Evolutionary conservation across 805 yeast genomes (phyloP), one percentile per base, ranked within the genome.

Genomic region (Cephaloascus albidus): DNA sequence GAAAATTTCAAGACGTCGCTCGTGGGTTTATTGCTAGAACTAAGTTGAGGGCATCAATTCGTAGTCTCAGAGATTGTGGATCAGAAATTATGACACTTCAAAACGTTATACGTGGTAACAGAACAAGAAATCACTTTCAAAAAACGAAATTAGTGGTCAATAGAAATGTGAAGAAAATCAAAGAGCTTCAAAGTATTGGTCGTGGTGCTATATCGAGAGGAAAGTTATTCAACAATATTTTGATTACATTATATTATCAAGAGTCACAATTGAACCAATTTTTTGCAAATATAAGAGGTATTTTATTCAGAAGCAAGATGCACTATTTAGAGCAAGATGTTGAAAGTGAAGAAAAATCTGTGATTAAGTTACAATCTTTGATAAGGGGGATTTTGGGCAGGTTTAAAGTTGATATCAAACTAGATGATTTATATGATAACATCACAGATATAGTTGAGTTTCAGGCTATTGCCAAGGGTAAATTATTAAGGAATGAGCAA

Each of bases 381-480:
- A 61, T 80, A 40, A 69, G 88, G 46, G 94, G 90, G 20, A 73
- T 80, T 4, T 60, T 80, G 20, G 57, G 70, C 1, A 63, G 94
- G 43, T 80, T 78, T 49, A 59, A 68, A 3, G 52, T 62, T 33
- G 90, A 82, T 39, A 49, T 74, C 27, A 60, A 68, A 17, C 55
- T 69, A 36, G 84, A 78, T 45, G 76, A 74, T 42, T 40, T 77
- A 5, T 76, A 77, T 45, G 65, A 59, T 15, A 60, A 70, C 35
- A 50, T 68, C 5, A 55, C 58, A 0, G 49, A 50, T 3, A 53
- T 81, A 4, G 55, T 62, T 14, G 52, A 47, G 2, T 46, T 87
- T 2, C 95, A 87, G 52, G 61, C 83, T 0, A 44, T 60, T 1
- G 52, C 71, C 2, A 68, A 84, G 48, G 87, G 85, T 8, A 50